Evolutionary conservation across 1,139 yeast genomes (phyloP).

Genomic region (Taiozyma sp.): DNA sequence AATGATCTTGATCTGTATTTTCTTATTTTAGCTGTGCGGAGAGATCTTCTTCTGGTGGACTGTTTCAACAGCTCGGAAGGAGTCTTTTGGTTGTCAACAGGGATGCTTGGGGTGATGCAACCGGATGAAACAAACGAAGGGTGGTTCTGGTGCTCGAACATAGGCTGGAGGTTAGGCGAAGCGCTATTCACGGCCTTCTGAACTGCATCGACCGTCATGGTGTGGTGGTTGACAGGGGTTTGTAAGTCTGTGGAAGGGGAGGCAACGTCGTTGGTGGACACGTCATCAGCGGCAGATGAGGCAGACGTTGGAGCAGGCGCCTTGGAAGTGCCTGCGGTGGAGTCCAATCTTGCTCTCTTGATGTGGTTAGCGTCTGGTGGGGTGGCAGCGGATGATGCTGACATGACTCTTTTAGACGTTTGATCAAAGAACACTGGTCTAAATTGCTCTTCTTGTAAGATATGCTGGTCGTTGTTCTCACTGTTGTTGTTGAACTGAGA

Average conservation of each 20-base stretch:
- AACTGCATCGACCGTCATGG: constrained; percentile 9
- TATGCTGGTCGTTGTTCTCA: constrained; percentile 31
- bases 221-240: constrained; percentile 1
- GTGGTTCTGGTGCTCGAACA: constrained; percentile 5
- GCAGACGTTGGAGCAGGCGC: constrained; percentile 5
- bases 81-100: not conserved
- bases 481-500: constrained; percentile 29
- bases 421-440: constrained; percentile 30
- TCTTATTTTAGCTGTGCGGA: constrained; percentile 13
- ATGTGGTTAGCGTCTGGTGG: constrained; percentile 20
- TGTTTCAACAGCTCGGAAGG: not conserved
- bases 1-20: constrained; percentile 24
- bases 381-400: constrained; percentile 7
- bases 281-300: constrained; percentile 5
- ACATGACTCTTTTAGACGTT: constrained; percentile 21
- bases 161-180: not conserved
- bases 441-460: constrained; percentile 30
- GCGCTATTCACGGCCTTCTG: constrained; percentile 4
- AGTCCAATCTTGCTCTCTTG: constrained; percentile 31
- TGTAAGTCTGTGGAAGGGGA: not conserved
- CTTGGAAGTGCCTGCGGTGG: constrained; percentile 13
- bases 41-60: constrained; percentile 1
- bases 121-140: constrained; percentile 9
- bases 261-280: constrained; percentile 3
- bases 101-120: constrained; percentile 4